Conservation (phyloP, 768 basidiomycete species). For the Scleroderma citrinum region DNA sequence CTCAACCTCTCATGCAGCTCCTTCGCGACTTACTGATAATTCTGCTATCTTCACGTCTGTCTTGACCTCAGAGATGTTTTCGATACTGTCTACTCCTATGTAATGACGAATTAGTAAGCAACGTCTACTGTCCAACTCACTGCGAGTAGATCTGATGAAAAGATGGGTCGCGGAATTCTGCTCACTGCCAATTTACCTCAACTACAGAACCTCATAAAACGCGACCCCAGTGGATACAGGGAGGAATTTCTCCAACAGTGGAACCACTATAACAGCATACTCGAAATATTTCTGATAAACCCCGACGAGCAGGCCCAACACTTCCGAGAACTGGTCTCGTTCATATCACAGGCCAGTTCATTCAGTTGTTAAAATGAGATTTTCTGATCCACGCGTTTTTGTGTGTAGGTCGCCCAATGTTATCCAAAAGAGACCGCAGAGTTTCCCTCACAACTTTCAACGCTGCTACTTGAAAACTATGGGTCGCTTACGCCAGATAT, state of each 20-base stretch:
- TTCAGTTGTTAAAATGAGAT: background rate
- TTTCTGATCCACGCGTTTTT: background rate
- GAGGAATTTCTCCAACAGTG: slow-evolving; percentile 97
- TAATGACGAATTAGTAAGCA: too few relatives aligned
- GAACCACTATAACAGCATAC: slow-evolving; percentile 87
- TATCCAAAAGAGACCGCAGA: slow-evolving; percentile 88
- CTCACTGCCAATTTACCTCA: slow-evolving; percentile 90
- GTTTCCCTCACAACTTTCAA: slow-evolving; percentile 76
- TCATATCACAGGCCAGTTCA: slow-evolving; percentile 68
- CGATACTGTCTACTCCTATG: too few relatives aligned
- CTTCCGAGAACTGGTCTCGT: slow-evolving; percentile 83
- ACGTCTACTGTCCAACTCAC: too few relatives aligned
- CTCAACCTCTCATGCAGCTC: background rate
- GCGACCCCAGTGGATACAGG: slow-evolving; percentile 83
- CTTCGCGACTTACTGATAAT: too few relatives aligned
- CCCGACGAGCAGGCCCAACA: slow-evolving; percentile 82
- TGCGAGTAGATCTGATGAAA: background rate
- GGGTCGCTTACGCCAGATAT: slow-evolving; percentile 72
- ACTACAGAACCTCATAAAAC: slow-evolving; percentile 94
- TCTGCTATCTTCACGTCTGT: background rate
- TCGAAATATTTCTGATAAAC: slow-evolving; percentile 76
- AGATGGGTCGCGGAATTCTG: slow-evolving; percentile 63
- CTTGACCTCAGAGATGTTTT: background rate
- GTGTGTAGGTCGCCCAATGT: slow-evolving; percentile 77
- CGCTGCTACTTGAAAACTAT: slow-evolving; percentile 75